Conservation (phyloP, 2,329 filamentous ascomycete genomes). For the Phyllosticta capitalensis region DNA sequence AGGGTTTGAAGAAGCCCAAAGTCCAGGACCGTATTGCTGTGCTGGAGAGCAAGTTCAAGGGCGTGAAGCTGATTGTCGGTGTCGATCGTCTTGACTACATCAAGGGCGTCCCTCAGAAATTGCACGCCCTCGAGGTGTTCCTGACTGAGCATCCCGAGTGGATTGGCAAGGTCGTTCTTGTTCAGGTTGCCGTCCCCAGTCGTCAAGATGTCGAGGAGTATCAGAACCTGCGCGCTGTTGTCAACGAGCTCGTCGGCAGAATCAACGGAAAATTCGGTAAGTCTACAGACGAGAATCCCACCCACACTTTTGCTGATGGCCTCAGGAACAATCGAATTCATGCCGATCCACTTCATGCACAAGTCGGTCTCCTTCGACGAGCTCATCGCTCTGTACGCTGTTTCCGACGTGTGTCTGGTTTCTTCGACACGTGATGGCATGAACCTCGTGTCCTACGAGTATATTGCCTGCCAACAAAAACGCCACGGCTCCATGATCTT, state of each 20-base stretch:
- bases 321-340: conserved; percentile 86
- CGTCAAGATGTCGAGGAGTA: conserved; percentile 96
- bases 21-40: conserved; percentile 81
- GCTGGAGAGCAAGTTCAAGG: conserved; percentile 83
- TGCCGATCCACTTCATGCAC: conserved; percentile 97
- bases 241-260: conserved; percentile 91
- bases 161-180: conserved; percentile 93
- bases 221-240: conserved; percentile 86
- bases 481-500: conserved; percentile 90
- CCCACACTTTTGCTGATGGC: not conserved
- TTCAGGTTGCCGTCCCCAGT: conserved; percentile 91
- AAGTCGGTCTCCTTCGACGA: conserved; percentile 94
- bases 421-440: conserved; percentile 96
- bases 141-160: conserved; percentile 94
- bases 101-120: conserved; percentile 95
- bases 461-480: conserved; percentile 86
- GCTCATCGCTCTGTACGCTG: conserved; percentile 83
- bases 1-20: conserved; percentile 74
- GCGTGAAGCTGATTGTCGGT: conserved; percentile 91
- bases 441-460: conserved; percentile 98
- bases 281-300: conserved; percentile 11
- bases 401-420: conserved; percentile 85
- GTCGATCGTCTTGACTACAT: conserved; percentile 97
- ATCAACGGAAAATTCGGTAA: conserved; percentile 89
- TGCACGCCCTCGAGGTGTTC: conserved; percentile 94